Evolutionary conservation across 116 monocot species (phyloP).

Genomic region (Posidonia oceanica): DNA sequence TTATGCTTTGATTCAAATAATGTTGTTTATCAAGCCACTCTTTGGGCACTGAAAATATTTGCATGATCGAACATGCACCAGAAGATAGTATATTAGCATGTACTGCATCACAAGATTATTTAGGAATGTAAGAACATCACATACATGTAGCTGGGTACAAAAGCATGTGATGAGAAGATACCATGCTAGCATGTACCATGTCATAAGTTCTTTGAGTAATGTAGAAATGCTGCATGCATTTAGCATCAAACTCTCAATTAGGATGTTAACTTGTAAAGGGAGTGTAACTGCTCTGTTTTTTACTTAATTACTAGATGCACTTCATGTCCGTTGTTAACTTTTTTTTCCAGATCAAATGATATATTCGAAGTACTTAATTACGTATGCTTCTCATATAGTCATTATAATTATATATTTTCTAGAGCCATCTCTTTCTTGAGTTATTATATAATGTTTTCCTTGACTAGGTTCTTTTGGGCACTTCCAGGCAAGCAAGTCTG

Average conservation of each 20-base stretch:
- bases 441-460: not conserved
- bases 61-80: no score
- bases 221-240: not conserved
- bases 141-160: not conserved
- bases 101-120: no score
- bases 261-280: not conserved
- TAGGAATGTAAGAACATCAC: no score
- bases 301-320: not conserved
- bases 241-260: not conserved
- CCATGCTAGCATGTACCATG: not conserved
- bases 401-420: no score
- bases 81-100: no score
- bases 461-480: constrained; percentile 88
- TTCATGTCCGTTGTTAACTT: not conserved
- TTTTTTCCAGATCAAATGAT: no score
- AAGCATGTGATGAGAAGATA: not conserved
- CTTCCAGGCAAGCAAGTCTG: constrained; percentile 91
- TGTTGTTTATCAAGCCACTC: no score
- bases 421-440: no score
- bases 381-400: no score
- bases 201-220: not conserved
- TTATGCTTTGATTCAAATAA: no score
- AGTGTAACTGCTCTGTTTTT: not conserved
- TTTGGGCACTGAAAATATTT: no score
- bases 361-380: no score